Evolutionary conservation across 129 eudicot genomes (phyloP), one percentile per base, ranked within the genome.

Genomic region (Chrysanthemum seticuspe): DNA sequence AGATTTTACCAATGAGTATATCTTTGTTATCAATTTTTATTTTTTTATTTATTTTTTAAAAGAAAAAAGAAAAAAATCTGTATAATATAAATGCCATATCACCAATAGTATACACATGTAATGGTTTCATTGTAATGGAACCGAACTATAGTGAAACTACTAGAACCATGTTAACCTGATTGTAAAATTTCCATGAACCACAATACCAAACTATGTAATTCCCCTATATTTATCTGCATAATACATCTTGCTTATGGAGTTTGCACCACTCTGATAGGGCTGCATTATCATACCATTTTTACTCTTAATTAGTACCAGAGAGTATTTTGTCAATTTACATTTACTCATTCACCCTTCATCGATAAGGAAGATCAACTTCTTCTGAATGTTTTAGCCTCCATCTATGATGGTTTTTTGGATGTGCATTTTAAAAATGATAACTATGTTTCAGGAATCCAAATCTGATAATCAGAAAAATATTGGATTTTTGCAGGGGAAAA

Each of bases 401-500:
- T 53, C 29, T 5, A 25, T 13, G 15, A 50, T 5, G 21, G 55
- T 70, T 71, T 13, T 19, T 71, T 71, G 67, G 55, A 71, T 71
- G 11, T 57, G 56, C 76, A 13, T 19, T 18, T 58, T 13, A 4
- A 13, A 25, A 71, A 34, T 44, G 74, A 6, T 40, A 40, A 40
- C 0, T 7, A 7, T 7, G 10, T 49, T 36, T 18, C 44, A 6
- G 57, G 2, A 11, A 44, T 58, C 13, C 18, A 1, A 12, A 36
- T 55, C 60, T 15, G 55, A 56, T 70, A 7, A 56, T 70, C 40
- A 55, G 9, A 56, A 70, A 70, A 1, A 63, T 11, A 61, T 44
- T 49, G 45, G 44, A 59, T 48, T 21, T 53, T 76, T 71, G 51
- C 77, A 93, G 98, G 84, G 93, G 72, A 48, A 89, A 81, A 73